Evolutionary conservation across 1,284 basidiomycete genomes (phyloP).

Genomic region (Puccinia sorghi): DNA sequence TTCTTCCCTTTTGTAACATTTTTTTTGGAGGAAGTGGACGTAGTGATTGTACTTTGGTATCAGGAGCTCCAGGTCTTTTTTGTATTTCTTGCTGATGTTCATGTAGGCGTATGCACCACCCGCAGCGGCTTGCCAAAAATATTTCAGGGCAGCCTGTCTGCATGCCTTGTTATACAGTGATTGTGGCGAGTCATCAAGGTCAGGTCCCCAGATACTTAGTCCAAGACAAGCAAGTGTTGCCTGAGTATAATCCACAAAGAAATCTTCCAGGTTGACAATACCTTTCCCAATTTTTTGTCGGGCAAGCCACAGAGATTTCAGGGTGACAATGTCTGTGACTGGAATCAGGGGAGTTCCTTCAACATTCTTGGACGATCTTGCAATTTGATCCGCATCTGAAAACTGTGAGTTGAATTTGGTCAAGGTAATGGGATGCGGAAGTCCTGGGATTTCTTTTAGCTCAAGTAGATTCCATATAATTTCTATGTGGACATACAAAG

Average conservation of each 20-base stretch:
- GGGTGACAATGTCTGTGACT: constrained; percentile 7
- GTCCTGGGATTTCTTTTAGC: constrained; percentile 15
- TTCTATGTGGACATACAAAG: constrained; percentile 36
- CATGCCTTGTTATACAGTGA: constrained; percentile 23
- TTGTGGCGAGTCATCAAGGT: constrained; percentile 14
- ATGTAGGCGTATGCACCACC: constrained; percentile 35
- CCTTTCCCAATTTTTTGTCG: constrained; percentile 22
- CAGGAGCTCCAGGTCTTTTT: not conserved
- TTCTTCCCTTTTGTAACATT: not conserved
- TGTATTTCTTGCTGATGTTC: constrained; percentile 14
- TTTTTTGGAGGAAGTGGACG: constrained; percentile 18
- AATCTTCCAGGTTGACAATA: constrained; percentile 13
- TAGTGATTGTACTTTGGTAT: constrained; percentile 31
- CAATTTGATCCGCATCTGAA: constrained; percentile 15
- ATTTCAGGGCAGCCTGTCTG: constrained; percentile 14
- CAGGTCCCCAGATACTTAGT: constrained; percentile 17
- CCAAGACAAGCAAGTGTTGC: constrained; percentile 19
- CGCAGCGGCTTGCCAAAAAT: constrained; percentile 20
- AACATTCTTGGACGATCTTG: not conserved
- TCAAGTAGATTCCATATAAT: constrained; percentile 15
- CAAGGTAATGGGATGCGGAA: not conserved
- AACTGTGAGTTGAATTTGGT: constrained; percentile 21
- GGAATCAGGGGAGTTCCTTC: not conserved
- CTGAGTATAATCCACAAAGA: constrained; percentile 23
- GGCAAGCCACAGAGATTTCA: not conserved